Conservation (phyloP, 2,329 filamentous ascomycete genomes). For the Cladosporium sp. region DNA sequence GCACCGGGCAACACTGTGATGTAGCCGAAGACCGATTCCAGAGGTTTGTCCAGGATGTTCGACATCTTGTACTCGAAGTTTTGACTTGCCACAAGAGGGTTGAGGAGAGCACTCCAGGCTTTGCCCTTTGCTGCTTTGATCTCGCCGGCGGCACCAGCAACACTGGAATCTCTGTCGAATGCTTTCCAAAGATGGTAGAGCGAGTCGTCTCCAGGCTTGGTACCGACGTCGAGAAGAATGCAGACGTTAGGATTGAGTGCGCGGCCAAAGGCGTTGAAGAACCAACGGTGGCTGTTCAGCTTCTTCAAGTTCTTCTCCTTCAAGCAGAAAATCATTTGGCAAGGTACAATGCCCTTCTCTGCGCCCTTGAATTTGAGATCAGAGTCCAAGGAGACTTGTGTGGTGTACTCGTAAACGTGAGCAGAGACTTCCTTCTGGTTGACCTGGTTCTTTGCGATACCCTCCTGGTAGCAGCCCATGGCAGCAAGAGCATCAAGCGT, state of each 20-base stretch:
- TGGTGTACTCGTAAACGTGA: constrained; percentile 98
- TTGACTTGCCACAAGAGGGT: constrained; percentile 91
- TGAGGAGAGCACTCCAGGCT: constrained; percentile 75
- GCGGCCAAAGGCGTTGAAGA: constrained; percentile 95
- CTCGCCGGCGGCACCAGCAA: constrained; percentile 93
- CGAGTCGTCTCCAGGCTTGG: constrained; percentile 79
- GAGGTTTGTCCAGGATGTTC: constrained; percentile 94
- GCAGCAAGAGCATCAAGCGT: constrained; percentile 92
- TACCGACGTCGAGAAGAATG: constrained; percentile 94
- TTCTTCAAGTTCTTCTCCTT: constrained; percentile 98
- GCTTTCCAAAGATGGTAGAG: constrained; percentile 99
- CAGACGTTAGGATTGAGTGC: constrained; percentile 94
- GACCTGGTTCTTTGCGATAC: constrained; percentile 97
- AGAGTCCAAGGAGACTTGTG: constrained; percentile 90
- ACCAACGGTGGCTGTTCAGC: constrained; percentile 97
- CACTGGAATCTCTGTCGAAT: constrained; percentile 95
- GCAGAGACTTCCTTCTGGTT: constrained; percentile 93
- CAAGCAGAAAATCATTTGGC: constrained; percentile 96
- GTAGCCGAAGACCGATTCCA: constrained; percentile 96
- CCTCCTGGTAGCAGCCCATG: constrained; percentile 96
- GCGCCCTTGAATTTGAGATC: constrained; percentile 98
- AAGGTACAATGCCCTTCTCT: constrained; percentile 97
- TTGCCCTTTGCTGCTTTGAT: constrained; percentile 96
- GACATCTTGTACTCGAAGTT: constrained; percentile 99
- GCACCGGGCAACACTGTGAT: constrained; percentile 96